These are phyloP conservation scores for Tulasnella sp. DNA, from an alignment of 768 basidiomycete species.

Conservation along the genomic window DNA sequence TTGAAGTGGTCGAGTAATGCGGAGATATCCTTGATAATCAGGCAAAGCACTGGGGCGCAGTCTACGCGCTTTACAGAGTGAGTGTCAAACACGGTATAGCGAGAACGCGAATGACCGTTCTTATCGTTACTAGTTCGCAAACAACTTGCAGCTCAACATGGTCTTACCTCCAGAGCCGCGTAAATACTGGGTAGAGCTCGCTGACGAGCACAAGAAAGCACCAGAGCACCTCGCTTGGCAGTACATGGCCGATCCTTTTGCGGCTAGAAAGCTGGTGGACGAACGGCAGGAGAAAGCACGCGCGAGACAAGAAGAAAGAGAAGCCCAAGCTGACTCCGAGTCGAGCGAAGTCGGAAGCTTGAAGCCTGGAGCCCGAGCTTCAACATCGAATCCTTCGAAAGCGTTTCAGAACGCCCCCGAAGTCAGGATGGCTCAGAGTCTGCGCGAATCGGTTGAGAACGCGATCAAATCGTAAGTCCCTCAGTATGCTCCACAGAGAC, in stretches of 20 bases:
- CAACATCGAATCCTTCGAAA: conserved; percentile 18
- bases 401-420: conserved; percentile 49
- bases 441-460: conserved; percentile 73
- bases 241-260: conserved; percentile 80
- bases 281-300: conserved; percentile 49
- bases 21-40: not conserved
- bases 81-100: conserved; percentile 15
- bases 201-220: conserved; percentile 51
- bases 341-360: not conserved
- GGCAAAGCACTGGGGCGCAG: conserved; percentile 85
- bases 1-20: not conserved
- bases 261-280: conserved; percentile 53
- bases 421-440: conserved; percentile 65
- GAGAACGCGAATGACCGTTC: not conserved
- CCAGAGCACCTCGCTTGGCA: conserved; percentile 73
- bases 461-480: conserved; percentile 55
- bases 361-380: not conserved
- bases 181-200: conserved; percentile 77
- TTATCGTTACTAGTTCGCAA: conserved; percentile 51
- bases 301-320: conserved; percentile 32
- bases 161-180: conserved; percentile 74
- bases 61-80: conserved; percentile 78
- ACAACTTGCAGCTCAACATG: conserved; percentile 57
- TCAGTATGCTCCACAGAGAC: not conserved
- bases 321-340: conserved; percentile 12